Evolutionary conservation across 352 stramenopile genomes (phyloP).

Genomic region (Blastocystis sp.): DNA sequence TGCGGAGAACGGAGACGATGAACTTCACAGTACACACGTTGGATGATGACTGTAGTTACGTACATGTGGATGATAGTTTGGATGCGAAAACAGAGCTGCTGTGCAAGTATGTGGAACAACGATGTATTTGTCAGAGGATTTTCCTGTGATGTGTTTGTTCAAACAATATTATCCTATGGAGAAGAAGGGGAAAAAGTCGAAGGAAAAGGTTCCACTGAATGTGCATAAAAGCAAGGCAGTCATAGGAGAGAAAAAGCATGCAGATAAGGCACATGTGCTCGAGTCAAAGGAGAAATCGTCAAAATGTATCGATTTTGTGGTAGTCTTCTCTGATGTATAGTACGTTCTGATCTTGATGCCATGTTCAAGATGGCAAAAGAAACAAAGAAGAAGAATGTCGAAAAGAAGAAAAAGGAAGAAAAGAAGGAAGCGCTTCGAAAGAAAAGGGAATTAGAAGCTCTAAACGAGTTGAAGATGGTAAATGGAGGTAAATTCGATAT

Average conservation of each 20-base stretch:
- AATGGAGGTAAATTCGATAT: background rate
- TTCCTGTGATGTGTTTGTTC: background rate
- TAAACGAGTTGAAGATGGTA: constrained; percentile 8
- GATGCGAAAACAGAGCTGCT: background rate
- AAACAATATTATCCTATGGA: background rate
- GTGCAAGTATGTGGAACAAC: background rate
- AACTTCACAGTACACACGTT: background rate
- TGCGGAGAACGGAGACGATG: background rate
- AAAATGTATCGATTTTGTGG: background rate
- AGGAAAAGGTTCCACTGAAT: background rate
- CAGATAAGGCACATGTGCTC: background rate
- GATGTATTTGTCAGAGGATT: constrained; percentile 14
- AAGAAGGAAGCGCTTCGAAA: background rate
- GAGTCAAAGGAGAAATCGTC: background rate
- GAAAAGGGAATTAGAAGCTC: constrained; percentile 10
- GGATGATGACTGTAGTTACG: background rate
- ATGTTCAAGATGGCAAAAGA: constrained; percentile 27
- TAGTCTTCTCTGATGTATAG: background rate
- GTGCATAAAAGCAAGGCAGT: background rate
- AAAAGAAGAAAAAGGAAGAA: constrained; percentile 17
- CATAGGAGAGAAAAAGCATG: background rate
- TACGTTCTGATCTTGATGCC: background rate
- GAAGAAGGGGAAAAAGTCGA: constrained; percentile 26
- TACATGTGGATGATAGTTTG: background rate
- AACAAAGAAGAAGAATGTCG: constrained; percentile 25